These are phyloP conservation scores for Xylaria sp. DNA, from an alignment of 2,329 filamentous ascomycete species.

Conservation along the genomic window DNA sequence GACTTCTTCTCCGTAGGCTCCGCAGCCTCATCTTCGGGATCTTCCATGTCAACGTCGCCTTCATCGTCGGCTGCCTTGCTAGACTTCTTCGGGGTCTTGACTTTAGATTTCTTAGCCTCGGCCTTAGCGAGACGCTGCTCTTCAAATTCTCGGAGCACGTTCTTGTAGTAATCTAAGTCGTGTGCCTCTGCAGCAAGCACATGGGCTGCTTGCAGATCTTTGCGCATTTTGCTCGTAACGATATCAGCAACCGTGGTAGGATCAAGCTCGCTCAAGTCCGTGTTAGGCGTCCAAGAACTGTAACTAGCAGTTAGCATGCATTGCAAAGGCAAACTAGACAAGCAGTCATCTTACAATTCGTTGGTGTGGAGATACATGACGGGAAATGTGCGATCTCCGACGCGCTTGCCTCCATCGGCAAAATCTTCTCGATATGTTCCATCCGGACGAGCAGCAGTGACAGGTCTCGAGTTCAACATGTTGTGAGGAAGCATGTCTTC, in stretches of 20 bases:
- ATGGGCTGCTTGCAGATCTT: slow-evolving; percentile 82
- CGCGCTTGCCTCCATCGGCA: slow-evolving; percentile 86
- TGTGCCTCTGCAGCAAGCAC: slow-evolving; percentile 81
- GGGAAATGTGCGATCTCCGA: slow-evolving; percentile 85
- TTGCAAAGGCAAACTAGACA: background rate
- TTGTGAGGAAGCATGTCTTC: slow-evolving; percentile 90
- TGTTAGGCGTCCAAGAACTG: slow-evolving; percentile 93
- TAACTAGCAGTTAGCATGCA: slow-evolving; percentile 34
- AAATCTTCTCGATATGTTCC: slow-evolving; percentile 90
- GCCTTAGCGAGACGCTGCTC: slow-evolving; percentile 73
- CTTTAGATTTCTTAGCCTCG: slow-evolving; percentile 51
- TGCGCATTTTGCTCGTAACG: slow-evolving; percentile 81
- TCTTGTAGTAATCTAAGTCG: slow-evolving; percentile 84
- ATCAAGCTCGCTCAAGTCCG: slow-evolving; percentile 81
- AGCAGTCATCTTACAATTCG: slow-evolving; percentile 82
- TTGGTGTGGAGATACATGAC: slow-evolving; percentile 96
- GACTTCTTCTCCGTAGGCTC: slow-evolving; percentile 55
- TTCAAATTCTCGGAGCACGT: slow-evolving; percentile 75
- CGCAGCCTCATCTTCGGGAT: slow-evolving; percentile 65
- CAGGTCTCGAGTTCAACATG: slow-evolving; percentile 81
- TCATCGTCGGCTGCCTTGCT: slow-evolving; percentile 64
- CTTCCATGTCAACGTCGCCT: slow-evolving; percentile 71
- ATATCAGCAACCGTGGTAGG: slow-evolving; percentile 75
- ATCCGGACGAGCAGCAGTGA: slow-evolving; percentile 83
- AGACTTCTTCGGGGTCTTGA: slow-evolving; percentile 54